A percentile compares a stretch with the other conserved stretches of the same genome.
phyloP scores from a whole-genome alignment of 179 eudicot genomes.

The Nepenthes alata region DNA sequence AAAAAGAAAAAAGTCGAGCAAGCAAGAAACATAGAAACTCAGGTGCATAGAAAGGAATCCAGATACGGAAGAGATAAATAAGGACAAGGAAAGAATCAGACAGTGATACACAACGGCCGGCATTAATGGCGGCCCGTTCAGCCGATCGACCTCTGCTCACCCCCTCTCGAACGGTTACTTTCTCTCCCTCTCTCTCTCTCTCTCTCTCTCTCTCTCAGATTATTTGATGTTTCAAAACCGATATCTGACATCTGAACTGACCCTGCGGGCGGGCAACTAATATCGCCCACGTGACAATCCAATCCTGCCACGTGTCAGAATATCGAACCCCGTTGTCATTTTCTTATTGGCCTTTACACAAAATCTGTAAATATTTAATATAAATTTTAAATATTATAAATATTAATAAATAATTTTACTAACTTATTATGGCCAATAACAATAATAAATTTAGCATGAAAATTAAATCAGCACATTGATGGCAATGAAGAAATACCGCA shows the following conservation, averaged over 20 bases:
- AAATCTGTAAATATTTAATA: no score
- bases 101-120: not conserved
- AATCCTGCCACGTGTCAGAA: constrained; percentile 13
- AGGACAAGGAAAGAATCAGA: not conserved
- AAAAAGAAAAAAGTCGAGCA: not conserved
- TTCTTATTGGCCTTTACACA: not conserved
- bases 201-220: not conserved
- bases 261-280: constrained; percentile 21
- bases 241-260: constrained; percentile 1
- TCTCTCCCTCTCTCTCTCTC: not conserved
- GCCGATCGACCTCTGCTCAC: not conserved
- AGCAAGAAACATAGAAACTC: constrained; percentile 7
- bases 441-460: no score
- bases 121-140: constrained; percentile 23
- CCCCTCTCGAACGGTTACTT: not conserved
- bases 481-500: no score
- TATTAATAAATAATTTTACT: no score
- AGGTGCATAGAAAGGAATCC: not conserved
- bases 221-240: not conserved
- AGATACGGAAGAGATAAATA: not conserved
- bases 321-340: not conserved
- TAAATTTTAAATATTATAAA: no score
- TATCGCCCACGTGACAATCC: constrained; percentile 11
- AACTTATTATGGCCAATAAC: no score
- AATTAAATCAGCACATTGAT: no score